Base-by-base conservation (phyloP, 371 early-diverging fungal species). In the Chytridiales sp. region DNA sequence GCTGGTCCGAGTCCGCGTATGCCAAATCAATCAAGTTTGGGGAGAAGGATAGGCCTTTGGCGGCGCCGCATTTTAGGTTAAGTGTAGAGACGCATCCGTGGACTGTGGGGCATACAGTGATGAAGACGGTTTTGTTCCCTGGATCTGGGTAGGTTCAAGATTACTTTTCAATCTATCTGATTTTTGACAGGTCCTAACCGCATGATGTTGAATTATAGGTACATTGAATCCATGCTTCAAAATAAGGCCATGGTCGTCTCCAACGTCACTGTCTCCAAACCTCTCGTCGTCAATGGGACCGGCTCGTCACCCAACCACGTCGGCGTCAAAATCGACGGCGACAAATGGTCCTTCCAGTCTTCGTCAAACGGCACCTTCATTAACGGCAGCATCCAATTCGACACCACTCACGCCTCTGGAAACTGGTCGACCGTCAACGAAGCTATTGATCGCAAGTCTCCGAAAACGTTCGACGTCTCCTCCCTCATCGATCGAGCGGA, bases 211-310 rank as follows among this genome's bases (percentile, higher is more conserved):
- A n/a, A n/a, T n/a, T n/a, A n/a, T n/a, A n/a, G n/a, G n/a, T 58
- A 58, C 47, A 44, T 58, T 49, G 57, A 56, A 15, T 24, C 57
- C 13, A 35, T 47, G 22, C 47, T 56, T 32, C 21, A 56, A 27
- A 13, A 56, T 35, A 32, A 34, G 30, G 57, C 57, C 11, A 43
- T 43, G 57, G 47, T 47, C n/a, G 47, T 56, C 27, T 8, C 19
- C 22, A 34, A 56, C 47, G 46, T 56, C 19, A 46, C n/a, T 13
- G 24, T 56, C 9, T 9, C 32, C 2, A 56, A 47, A 38, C 32
- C 57, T 6, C 57, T 56, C 34, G 57, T 56, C 29, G 24, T 56
- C 39, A 19, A n/a, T n/a, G 54, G 19, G 11, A 19, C 38, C 19
- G 54, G 41, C 6, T 9, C 54, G 15, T 24, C 19, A 38, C 54